Evolutionary conservation across 306 rosid species (phyloP).

Genomic region (Gastrolobium bilobum): DNA sequence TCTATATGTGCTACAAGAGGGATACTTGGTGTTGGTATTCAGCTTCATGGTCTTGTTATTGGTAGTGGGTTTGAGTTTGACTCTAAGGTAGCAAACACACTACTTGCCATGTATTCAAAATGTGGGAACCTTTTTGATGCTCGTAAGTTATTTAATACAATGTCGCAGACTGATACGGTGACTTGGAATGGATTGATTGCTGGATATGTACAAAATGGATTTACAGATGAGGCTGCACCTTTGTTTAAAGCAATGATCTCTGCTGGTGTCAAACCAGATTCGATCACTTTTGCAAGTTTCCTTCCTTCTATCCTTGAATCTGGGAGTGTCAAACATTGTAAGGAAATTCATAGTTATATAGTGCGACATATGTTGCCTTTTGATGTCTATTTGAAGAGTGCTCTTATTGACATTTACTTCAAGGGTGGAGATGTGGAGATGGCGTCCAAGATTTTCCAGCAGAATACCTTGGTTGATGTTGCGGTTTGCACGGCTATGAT

Average conservation of each 20-base stretch:
- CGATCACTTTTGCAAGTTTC: conserved; percentile 74
- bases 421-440: conserved; percentile 68
- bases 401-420: conserved; percentile 70
- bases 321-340: conserved; percentile 62
- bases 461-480: conserved; percentile 61
- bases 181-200: conserved; percentile 83
- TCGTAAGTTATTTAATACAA: conserved; percentile 57
- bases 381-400: conserved; percentile 76
- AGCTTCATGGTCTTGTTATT: conserved; percentile 76
- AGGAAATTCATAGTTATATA: conserved; percentile 75
- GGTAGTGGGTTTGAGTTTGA: conserved; percentile 68
- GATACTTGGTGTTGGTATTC: conserved; percentile 63
- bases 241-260: conserved; percentile 70
- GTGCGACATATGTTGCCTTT: conserved; percentile 64
- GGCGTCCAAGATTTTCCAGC: conserved; percentile 64
- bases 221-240: conserved; percentile 59
- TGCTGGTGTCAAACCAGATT: conserved; percentile 69
- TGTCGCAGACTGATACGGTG: conserved; percentile 68
- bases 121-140: conserved; percentile 63
- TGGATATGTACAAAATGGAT: conserved; percentile 78
- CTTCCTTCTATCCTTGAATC: conserved; percentile 70
- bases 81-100: conserved; percentile 69
- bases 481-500: conserved; percentile 80
- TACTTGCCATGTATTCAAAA: conserved; percentile 74
- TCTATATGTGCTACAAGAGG: conserved; percentile 71